Conservation (phyloP, 352 stramenopile species). For the Pythium aphanidermatum region DNA sequence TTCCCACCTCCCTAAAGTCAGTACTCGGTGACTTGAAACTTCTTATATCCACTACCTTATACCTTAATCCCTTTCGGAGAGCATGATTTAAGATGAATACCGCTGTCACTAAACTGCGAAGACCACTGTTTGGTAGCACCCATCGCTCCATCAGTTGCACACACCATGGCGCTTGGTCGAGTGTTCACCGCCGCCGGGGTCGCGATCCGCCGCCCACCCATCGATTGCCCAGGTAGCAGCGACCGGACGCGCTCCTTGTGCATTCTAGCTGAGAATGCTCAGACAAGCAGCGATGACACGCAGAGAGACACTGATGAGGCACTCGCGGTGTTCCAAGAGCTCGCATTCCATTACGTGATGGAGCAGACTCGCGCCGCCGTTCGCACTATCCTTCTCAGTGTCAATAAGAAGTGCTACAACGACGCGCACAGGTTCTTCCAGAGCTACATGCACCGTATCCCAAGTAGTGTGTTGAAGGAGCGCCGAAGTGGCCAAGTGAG, state of each 20-base stretch:
- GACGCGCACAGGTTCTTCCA: conserved; percentile 60
- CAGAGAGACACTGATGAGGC: no score
- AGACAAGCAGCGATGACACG: conserved; percentile 6
- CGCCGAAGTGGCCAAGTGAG: neutral
- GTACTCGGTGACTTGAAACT: no score
- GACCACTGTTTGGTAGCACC: no score
- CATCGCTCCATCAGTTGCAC: no score
- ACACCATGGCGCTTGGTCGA: no score
- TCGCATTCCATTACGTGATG: conserved; percentile 59
- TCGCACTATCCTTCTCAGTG: conserved; percentile 49
- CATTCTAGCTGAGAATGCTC: neutral
- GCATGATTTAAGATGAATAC: no score
- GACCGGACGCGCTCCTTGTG: neutral
- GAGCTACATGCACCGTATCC: conserved; percentile 28
- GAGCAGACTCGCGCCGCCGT: conserved; percentile 47
- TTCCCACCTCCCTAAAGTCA: no score
- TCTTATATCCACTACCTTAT: no score
- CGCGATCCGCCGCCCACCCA: neutral
- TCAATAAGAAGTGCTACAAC: conserved; percentile 64
- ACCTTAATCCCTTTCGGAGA: no score
- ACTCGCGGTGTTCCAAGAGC: conserved; percentile 34
- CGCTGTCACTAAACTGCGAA: no score
- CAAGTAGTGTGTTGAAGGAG: neutral
- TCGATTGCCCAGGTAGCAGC: neutral
- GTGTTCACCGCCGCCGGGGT: conserved; percentile 9